phyloP scores from a whole-genome alignment of 2,329 filamentous ascomycete species.

The Epichloe brachyelytri region DNA sequence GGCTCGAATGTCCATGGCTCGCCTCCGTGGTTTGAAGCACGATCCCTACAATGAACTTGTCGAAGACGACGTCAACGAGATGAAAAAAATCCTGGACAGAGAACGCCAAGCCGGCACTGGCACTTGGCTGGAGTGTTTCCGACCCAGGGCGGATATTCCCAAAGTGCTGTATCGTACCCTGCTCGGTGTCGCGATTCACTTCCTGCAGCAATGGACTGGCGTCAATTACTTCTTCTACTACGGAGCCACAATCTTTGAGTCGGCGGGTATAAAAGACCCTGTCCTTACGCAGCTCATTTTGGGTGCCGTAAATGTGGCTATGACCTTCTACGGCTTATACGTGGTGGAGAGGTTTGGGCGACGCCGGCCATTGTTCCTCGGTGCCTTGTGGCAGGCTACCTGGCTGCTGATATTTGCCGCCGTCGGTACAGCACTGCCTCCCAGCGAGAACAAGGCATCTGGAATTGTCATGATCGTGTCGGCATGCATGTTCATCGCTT shows the following conservation, averaged over 20 bases:
- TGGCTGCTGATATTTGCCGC: conserved; percentile 54
- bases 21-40: conserved; percentile 37
- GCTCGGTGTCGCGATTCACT: conserved; percentile 50
- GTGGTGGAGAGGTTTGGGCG: conserved; percentile 56
- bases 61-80: conserved; percentile 40
- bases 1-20: conserved; percentile 36
- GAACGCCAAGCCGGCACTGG: conserved; percentile 31
- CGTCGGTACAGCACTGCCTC: conserved; percentile 35
- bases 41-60: conserved; percentile 31
- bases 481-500: conserved; percentile 62
- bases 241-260: conserved; percentile 52
- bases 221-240: conserved; percentile 53
- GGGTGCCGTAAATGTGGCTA: conserved; percentile 52
- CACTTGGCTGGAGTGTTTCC: conserved; percentile 49
- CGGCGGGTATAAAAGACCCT: conserved; percentile 52
- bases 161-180: conserved; percentile 51
- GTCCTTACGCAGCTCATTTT: conserved; percentile 58
- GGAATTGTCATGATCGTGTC: conserved; percentile 60
- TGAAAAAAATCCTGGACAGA: conserved; percentile 33
- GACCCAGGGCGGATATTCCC: conserved; percentile 34
- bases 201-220: conserved; percentile 55
- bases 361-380: conserved; percentile 53
- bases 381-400: conserved; percentile 52
- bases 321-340: conserved; percentile 54
- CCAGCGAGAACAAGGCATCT: conserved; percentile 29